Evolutionary conservation across 148 eudicot genomes (phyloP).

Genomic region (Dysphania ambrosioides): DNA sequence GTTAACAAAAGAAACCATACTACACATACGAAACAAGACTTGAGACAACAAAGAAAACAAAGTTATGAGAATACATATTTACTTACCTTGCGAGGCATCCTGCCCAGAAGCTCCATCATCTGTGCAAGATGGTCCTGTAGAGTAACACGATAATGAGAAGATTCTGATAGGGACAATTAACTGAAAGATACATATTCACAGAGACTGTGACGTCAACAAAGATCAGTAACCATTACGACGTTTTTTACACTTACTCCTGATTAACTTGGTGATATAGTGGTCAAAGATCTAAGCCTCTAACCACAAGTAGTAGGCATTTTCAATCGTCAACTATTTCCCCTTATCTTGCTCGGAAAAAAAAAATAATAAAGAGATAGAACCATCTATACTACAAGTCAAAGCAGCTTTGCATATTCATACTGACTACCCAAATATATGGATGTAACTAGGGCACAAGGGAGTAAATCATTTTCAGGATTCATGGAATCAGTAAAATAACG

Average conservation of each 20-base stretch:
- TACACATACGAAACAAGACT: background rate
- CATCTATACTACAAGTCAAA: background rate
- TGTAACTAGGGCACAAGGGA: background rate
- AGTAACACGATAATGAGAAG: constrained; percentile 16
- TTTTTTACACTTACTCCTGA: background rate
- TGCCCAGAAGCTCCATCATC: constrained; percentile 98
- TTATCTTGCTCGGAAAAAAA: background rate
- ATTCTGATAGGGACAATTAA: background rate
- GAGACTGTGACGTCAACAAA: background rate
- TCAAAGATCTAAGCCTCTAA: background rate
- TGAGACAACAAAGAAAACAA: background rate
- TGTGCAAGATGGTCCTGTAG: constrained; percentile 86
- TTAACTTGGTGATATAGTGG: background rate
- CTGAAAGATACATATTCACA: background rate
- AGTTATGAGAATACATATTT: background rate
- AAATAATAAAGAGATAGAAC: background rate
- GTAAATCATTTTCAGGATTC: background rate
- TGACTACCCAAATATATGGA: background rate
- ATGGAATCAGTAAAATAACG: background rate
- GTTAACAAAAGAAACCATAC: background rate
- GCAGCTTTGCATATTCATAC: background rate
- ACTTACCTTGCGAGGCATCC: constrained; percentile 89
- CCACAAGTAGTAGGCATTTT: background rate
- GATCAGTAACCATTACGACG: background rate
- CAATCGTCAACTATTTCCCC: background rate